These are phyloP conservation scores for Sugiyamaella boreocaroliniensis DNA, from an alignment of 805 yeast species.

Conservation along the genomic window DNA sequence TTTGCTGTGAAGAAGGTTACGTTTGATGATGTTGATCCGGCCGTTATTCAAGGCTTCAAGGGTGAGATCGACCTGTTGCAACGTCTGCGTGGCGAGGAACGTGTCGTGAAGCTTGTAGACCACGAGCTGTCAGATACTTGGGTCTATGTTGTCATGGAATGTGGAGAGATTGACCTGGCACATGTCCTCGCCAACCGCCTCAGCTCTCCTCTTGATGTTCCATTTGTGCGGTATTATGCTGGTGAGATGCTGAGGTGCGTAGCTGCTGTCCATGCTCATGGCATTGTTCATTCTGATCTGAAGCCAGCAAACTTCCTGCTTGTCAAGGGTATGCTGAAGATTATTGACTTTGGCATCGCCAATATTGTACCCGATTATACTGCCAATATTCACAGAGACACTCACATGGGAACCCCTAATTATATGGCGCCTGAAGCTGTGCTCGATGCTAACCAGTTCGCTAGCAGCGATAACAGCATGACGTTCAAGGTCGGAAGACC, in stretches of 20 bases:
- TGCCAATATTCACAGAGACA: constrained; percentile 78
- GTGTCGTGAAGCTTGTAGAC: constrained; percentile 77
- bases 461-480: neutral
- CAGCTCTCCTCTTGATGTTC: constrained; percentile 50
- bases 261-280: constrained; percentile 77
- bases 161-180: constrained; percentile 88
- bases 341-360: constrained; percentile 90
- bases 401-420: constrained; percentile 92
- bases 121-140: constrained; percentile 60
- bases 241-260: constrained; percentile 77
- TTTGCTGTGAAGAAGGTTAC: constrained; percentile 79
- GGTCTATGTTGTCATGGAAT: constrained; percentile 79
- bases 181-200: constrained; percentile 60
- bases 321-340: constrained; percentile 76
- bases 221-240: constrained; percentile 74
- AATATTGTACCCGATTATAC: constrained; percentile 91
- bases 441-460: constrained; percentile 45
- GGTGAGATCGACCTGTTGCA: constrained; percentile 79
- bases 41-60: constrained; percentile 70
- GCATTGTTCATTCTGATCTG: constrained; percentile 77
- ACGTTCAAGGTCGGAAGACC: constrained; percentile 79
- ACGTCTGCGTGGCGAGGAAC: constrained; percentile 48
- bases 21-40: constrained; percentile 68
- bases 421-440: constrained; percentile 96
- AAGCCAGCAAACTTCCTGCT: constrained; percentile 48